phyloP scores from a whole-genome alignment of 768 basidiomycete genomes.

The Mycena floridula region DNA sequence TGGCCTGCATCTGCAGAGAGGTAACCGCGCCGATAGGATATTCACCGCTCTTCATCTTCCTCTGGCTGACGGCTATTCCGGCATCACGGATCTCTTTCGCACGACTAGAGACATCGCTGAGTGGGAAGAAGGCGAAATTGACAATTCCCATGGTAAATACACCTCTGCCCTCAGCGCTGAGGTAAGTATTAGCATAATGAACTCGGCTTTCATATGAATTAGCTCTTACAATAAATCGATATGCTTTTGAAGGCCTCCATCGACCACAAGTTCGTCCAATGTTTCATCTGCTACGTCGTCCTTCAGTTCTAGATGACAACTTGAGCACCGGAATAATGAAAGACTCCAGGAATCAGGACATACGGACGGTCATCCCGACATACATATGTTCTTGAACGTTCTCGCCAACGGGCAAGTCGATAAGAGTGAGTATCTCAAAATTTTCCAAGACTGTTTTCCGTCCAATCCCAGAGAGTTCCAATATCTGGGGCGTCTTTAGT shows the following conservation, averaged over 20 bases:
- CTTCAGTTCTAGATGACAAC: not conserved
- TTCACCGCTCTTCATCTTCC: constrained; percentile 21
- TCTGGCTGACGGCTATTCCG: constrained; percentile 15
- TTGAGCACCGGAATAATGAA: not conserved
- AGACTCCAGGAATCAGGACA: not conserved
- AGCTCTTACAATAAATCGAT: not conserved
- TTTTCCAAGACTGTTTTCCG: not conserved
- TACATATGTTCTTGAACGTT: constrained; percentile 36
- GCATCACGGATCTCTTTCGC: constrained; percentile 8
- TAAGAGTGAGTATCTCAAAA: not conserved
- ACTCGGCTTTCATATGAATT: not conserved
- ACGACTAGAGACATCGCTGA: not conserved
- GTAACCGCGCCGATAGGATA: constrained; percentile 15
- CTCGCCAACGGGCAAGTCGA: constrained; percentile 34
- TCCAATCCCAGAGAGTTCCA: constrained; percentile 19
- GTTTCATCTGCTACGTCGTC: not conserved
- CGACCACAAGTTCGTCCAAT: not conserved
- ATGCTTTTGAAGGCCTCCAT: not conserved
- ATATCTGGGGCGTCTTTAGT: constrained; percentile 19
- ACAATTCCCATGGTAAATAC: not conserved
- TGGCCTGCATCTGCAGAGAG: not conserved
- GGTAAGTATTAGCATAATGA: not conserved
- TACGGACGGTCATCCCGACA: not conserved
- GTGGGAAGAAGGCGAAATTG: not conserved
- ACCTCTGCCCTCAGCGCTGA: not conserved